A percentile compares a stretch with the other conserved stretches of the same genome.
Evolutionary conservation across 306 rosid species (phyloP).

Genomic region (Cucurbita ficifolia): DNA sequence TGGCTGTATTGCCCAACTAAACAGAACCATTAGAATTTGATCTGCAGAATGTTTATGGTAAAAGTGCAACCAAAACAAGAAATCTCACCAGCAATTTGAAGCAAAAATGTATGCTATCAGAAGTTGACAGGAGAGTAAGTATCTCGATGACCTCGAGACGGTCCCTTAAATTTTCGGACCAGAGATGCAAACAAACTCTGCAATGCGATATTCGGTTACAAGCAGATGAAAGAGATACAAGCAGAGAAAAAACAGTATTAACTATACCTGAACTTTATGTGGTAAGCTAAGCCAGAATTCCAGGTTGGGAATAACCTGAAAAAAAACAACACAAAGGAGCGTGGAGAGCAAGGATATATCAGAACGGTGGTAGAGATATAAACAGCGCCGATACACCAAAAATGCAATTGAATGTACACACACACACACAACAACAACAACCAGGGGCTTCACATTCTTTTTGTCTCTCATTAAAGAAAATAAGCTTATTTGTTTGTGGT

Average conservation of each 20-base stretch:
- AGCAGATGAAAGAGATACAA: constrained; percentile 1
- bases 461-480: too few species aligned
- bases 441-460: too few species aligned
- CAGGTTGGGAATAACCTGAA: constrained; percentile 69
- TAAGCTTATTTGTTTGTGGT: constrained; percentile 13
- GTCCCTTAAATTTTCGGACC: constrained; percentile 52
- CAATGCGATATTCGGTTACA: neutral
- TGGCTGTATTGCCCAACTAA: neutral
- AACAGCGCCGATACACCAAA: neutral
- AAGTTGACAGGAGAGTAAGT: constrained; percentile 75
- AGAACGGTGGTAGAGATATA: neutral
- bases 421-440: too few species aligned
- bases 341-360: neutral
- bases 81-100: neutral
- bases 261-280: constrained; percentile 48
- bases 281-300: constrained; percentile 73
- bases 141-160: constrained; percentile 56
- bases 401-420: too few species aligned
- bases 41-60: neutral
- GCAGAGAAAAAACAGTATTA: neutral
- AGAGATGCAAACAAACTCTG: constrained; percentile 49
- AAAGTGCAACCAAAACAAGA: neutral
- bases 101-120: constrained; percentile 20
- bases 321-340: neutral
- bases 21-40: neutral